These are phyloP conservation scores for Dalbergia cultrata DNA, from an alignment of 306 rosid species.

Conservation along the genomic window DNA sequence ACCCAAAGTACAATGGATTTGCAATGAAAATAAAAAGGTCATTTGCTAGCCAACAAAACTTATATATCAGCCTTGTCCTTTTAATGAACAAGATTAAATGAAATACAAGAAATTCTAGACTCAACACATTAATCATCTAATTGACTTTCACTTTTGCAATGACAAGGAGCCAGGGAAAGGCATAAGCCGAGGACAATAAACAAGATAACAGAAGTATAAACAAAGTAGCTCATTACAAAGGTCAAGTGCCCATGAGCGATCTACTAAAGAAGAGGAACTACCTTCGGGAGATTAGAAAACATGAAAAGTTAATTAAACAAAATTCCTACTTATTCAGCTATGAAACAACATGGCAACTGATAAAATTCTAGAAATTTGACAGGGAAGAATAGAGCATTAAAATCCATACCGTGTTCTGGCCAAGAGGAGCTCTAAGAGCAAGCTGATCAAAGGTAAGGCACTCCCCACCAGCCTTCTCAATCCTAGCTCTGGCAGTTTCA, in stretches of 20 bases:
- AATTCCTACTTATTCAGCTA: background rate
- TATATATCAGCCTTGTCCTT: background rate
- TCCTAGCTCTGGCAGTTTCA: slow-evolving; percentile 74
- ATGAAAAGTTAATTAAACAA: background rate
- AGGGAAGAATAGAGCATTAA: background rate
- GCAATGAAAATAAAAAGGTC: background rate
- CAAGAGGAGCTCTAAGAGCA: slow-evolving; percentile 71
- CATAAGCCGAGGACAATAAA: background rate
- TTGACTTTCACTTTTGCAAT: background rate
- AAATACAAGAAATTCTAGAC: background rate
- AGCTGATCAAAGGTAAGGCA: slow-evolving; percentile 70
- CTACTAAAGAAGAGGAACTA: background rate
- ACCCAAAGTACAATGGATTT: background rate
- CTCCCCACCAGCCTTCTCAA: slow-evolving; percentile 80
- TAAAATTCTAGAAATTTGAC: no score
- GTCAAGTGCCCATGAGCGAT: background rate
- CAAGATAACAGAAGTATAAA: background rate
- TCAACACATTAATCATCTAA: background rate
- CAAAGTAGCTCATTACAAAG: background rate
- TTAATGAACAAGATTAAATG: background rate
- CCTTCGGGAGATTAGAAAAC: background rate
- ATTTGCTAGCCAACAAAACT: background rate
- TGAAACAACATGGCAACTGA: background rate
- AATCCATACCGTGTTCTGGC: slow-evolving; percentile 67
- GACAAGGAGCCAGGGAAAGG: background rate